Evolutionary conservation across 2,329 filamentous ascomycete species (phyloP).

Genomic region (Microdochium nivale): DNA sequence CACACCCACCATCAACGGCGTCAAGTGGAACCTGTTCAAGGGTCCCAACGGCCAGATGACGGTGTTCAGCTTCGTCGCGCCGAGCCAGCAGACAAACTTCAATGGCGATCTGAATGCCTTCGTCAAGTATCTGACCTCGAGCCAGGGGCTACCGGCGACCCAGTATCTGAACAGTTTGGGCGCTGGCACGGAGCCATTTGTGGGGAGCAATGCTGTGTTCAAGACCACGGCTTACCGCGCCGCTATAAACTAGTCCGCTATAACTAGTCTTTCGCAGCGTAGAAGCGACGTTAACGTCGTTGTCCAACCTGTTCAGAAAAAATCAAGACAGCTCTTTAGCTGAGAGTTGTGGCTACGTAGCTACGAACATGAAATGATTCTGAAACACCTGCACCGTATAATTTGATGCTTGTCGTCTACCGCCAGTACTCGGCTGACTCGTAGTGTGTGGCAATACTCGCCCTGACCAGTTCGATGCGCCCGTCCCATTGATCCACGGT

Average conservation of each 20-base stretch:
- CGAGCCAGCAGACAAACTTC: conserved; percentile 35
- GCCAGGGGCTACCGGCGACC: conserved; percentile 30
- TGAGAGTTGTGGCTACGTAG: no score
- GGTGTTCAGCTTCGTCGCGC: conserved; percentile 41
- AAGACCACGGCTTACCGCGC: conserved; percentile 29
- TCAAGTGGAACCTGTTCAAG: conserved; percentile 44
- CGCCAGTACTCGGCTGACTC: conserved; percentile 14
- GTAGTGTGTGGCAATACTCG: conserved; percentile 7
- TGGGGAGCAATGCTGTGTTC: conserved; percentile 34
- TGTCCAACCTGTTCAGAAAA: no score
- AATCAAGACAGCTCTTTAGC: no score
- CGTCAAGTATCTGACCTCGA: conserved; percentile 38
- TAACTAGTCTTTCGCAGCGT: no score
- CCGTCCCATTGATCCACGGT: conserved; percentile 19
- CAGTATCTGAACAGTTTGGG: conserved; percentile 42
- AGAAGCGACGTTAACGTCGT: no score
- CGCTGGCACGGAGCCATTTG: conserved; percentile 43
- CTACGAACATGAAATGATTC: no score
- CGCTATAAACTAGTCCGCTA: conserved; percentile 3
- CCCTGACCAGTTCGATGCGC: conserved; percentile 17
- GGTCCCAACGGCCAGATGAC: conserved; percentile 46
- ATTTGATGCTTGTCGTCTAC: no score
- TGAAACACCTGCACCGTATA: no score
- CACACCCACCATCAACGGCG: conserved; percentile 40
- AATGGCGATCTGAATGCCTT: conserved; percentile 44